Evolutionary conservation across 495 filamentous ascomycete genomes (phyloP).

Genomic region (Evansstolkia leycettana): DNA sequence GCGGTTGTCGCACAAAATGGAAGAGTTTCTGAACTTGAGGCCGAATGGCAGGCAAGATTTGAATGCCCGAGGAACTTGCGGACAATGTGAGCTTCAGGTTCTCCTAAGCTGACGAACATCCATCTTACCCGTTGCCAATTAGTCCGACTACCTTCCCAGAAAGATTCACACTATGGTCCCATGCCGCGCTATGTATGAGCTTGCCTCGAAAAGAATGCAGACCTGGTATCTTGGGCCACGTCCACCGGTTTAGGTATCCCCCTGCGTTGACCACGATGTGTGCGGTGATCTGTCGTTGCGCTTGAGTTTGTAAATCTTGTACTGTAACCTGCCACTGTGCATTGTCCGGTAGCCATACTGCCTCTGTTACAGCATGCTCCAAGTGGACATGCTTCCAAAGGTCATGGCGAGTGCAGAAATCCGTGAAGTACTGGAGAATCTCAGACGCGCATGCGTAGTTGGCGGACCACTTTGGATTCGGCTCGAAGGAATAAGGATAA

Average conservation of each 20-base stretch:
- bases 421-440: constrained; percentile 33
- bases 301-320: constrained; percentile 18
- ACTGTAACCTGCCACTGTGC: constrained; percentile 25
- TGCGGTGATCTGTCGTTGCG: constrained; percentile 11
- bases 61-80: constrained; percentile 5
- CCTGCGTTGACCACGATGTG: constrained; percentile 36
- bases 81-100: constrained; percentile 39
- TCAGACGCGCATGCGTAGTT: neutral
- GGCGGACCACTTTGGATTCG: constrained; percentile 32
- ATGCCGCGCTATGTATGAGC: constrained; percentile 36
- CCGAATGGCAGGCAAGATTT: neutral
- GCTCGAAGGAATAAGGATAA: constrained; percentile 26
- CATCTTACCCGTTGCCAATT: no score
- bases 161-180: constrained; percentile 19
- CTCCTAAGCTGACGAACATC: no score
- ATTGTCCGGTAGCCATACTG: constrained; percentile 15
- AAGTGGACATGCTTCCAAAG: constrained; percentile 11
- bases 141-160: constrained; percentile 35
- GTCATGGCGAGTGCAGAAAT: constrained; percentile 10
- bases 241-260: constrained; percentile 33
- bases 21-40: constrained; percentile 15
- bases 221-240: constrained; percentile 38
- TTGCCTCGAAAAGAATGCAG: constrained; percentile 29
- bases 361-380: constrained; percentile 9
- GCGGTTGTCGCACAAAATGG: constrained; percentile 13